Base-by-base conservation (phyloP, 129 eudicot genomes). In the Pulicaria dysenterica region DNA sequence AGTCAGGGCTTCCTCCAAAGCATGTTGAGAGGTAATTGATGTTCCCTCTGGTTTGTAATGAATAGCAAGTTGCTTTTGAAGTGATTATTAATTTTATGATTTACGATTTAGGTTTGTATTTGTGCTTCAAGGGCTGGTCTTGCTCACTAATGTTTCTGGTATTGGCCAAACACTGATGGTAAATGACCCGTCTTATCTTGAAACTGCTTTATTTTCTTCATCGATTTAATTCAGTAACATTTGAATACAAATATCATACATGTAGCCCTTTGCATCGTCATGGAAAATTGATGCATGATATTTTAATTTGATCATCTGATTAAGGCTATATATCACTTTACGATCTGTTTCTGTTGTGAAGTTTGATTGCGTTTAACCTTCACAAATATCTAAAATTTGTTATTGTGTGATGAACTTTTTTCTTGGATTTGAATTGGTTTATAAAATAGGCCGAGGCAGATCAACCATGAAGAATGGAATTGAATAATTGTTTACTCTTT, bases 21-120 rank as follows among this genome's bases (percentile, higher is more conserved):
- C 83, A 75, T 59, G 93, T 86, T 70, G 99, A 94, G 85, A 94
- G 99, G 99, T 94, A 64, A 64, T 34, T 34, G 16, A 45, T 59
- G 13, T 47, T 59, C 43, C 45, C 55, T 14, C 50, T 67, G 1
- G 34, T 54, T 67, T 64, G 7, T 67, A 7, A 48, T 13, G 45
- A 37, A 42, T 58, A 66, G 44, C 5, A 54, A 57, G n/a, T 51
- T 68, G 6, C 66, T 42, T 67, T 57, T 58, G 31, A 24, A 58
- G 50, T 55, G 36, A 42, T 24, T 24, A 1, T 24, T 57, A 11
- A 2, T n/a, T 40, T 38, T 41, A 44, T 11, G 3, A 14, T 38
- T 74, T 63, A 55, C 67, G 39, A 58, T 78, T 67, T 83, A 94
- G 99, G 96, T 88, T 90, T 73, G 45, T 88, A 67, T 90, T 94